phyloP scores from a whole-genome alignment of 768 basidiomycete species.

The Rhizopogon vesiculosus region DNA sequence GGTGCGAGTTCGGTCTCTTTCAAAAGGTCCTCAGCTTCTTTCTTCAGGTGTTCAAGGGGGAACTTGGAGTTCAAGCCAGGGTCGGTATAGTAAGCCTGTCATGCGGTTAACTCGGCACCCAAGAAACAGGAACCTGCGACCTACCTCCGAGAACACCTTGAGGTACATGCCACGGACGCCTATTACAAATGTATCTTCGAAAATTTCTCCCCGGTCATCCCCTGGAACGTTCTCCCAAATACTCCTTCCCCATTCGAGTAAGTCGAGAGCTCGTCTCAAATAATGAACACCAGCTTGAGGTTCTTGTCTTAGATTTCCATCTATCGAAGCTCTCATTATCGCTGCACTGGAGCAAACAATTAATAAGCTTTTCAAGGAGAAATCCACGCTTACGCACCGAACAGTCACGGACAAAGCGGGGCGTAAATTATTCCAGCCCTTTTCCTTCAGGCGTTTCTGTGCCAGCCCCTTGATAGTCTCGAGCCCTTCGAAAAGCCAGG shows the following conservation, averaged over 20 bases:
- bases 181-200: constrained; percentile 9
- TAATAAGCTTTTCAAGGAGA: background rate
- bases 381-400: constrained; percentile 20
- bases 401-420: constrained; percentile 34
- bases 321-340: constrained; percentile 13
- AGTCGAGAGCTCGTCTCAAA: constrained; percentile 6
- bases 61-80: constrained; percentile 6
- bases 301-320: background rate
- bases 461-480: constrained; percentile 17
- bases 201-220: constrained; percentile 12
- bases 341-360: constrained; percentile 8
- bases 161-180: constrained; percentile 4
- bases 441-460: constrained; percentile 9
- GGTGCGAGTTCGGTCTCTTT: background rate
- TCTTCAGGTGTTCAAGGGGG: constrained; percentile 8
- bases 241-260: constrained; percentile 14
- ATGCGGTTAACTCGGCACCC: background rate
- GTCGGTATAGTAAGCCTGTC: background rate
- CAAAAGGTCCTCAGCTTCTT: constrained; percentile 15
- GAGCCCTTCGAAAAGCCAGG: constrained; percentile 13
- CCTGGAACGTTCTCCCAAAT: constrained; percentile 11
- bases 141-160: constrained; percentile 3
- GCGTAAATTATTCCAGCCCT: constrained; percentile 25
- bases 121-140: background rate
- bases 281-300: constrained; percentile 4